A percentile compares a stretch with the other conserved stretches of the same genome.
Evolutionary conservation across 768 basidiomycete genomes (phyloP).

Genomic region (Terana coerulea): DNA sequence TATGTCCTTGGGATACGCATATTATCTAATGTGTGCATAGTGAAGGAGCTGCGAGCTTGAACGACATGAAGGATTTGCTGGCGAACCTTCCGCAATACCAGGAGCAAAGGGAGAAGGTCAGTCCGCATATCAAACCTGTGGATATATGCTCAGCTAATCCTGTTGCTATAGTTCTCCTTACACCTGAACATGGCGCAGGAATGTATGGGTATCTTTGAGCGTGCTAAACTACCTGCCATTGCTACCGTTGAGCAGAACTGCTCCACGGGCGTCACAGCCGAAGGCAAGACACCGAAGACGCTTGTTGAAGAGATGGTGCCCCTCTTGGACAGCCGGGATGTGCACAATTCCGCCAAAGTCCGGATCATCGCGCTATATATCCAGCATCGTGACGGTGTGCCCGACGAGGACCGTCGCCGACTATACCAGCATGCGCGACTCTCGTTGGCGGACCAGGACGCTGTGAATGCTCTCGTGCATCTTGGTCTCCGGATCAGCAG

Average conservation of each 20-base stretch:
- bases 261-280: conserved; percentile 85
- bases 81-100: conserved; percentile 92
- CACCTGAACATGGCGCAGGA: conserved; percentile 98
- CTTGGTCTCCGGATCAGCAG: conserved; percentile 83
- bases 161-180: conserved; percentile 73
- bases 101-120: conserved; percentile 90
- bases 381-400: conserved; percentile 91
- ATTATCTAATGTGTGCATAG: conserved; percentile 29
- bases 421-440: conserved; percentile 94
- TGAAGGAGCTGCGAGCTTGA: conserved; percentile 80
- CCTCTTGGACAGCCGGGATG: conserved; percentile 79
- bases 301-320: conserved; percentile 99
- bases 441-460: conserved; percentile 86
- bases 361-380: conserved; percentile 96
- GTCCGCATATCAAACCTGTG: not conserved
- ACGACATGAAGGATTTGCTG: conserved; percentile 99
- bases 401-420: conserved; percentile 94
- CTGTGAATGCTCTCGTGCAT: conserved; percentile 79
- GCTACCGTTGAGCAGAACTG: conserved; percentile 95
- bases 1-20: too few relatives aligned
- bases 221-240: conserved; percentile 74
- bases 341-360: conserved; percentile 81
- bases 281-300: conserved; percentile 92
- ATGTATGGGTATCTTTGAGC: conserved; percentile 92
- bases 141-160: not conserved